Evolutionary conservation across 129 eudicot genomes (phyloP).

Genomic region (Centella asiatica): DNA sequence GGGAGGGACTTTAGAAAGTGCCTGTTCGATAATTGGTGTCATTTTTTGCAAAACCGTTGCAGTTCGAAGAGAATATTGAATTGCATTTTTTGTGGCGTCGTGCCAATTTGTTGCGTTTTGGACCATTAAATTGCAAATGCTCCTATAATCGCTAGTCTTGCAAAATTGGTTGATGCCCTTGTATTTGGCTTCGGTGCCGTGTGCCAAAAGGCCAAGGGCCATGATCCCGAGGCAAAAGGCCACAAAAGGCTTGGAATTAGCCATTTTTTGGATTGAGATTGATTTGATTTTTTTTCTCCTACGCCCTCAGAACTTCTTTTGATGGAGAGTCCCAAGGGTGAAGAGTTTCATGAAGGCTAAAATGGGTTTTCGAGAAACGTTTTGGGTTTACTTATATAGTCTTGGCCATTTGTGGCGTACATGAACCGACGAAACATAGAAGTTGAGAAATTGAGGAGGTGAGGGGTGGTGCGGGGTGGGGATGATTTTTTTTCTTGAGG

Average conservation of each 20-base stretch:
- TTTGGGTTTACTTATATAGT: neutral
- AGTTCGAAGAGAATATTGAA: neutral
- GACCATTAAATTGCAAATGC: constrained; percentile 17
- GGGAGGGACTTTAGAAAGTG: neutral
- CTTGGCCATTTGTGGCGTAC: neutral
- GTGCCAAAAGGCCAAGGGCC: neutral
- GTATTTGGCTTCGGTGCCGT: neutral
- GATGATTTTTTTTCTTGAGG: neutral
- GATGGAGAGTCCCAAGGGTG: constrained; percentile 6
- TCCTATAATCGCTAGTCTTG: constrained; percentile 11
- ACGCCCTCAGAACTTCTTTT: constrained; percentile 11
- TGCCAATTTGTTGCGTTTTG: constrained; percentile 7
- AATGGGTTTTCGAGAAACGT: neutral
- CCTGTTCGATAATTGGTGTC: neutral
- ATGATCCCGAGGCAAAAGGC: neutral
- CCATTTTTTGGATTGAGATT: neutral
- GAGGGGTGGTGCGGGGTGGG: no score
- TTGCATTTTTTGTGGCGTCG: constrained; percentile 17
- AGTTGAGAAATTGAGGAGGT: neutral
- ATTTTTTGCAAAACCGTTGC: neutral
- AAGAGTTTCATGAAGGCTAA: constrained; percentile 4
- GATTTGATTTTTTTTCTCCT: neutral
- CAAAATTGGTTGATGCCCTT: constrained; percentile 14
- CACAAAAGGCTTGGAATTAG: neutral
- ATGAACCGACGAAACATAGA: no score